Percentiles rank a stretch among this genome's conserved stretches.
These are phyloP conservation scores for Fusarium aywerte DNA, from an alignment of 2,329 filamentous ascomycete genomes.

Conservation along the genomic window DNA sequence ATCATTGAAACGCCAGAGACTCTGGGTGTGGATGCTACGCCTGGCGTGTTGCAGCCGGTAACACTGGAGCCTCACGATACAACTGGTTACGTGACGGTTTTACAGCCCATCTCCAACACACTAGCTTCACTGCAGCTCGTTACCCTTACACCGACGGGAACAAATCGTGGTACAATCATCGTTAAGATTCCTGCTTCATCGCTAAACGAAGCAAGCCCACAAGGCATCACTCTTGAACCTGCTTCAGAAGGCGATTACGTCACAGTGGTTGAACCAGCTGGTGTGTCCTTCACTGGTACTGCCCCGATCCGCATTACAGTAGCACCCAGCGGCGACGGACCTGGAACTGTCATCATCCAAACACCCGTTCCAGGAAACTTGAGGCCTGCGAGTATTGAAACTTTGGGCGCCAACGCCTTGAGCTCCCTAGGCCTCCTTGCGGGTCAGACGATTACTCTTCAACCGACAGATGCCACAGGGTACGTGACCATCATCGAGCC, in stretches of 20 bases:
- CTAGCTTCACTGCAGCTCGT: slow-evolving; percentile 6
- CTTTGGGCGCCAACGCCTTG: not conserved
- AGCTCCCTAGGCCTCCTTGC: not conserved
- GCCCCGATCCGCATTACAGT: slow-evolving; percentile 23
- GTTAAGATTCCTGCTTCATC: slow-evolving; percentile 27
- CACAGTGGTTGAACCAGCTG: slow-evolving; percentile 31
- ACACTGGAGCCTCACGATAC: slow-evolving; percentile 21
- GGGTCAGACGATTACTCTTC: slow-evolving; percentile 29
- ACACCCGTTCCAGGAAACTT: slow-evolving; percentile 13
- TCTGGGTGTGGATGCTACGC: not conserved
- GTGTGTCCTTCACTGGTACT: not conserved
- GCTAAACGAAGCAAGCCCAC: not conserved
- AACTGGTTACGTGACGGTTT: slow-evolving; percentile 32
- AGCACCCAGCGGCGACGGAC: slow-evolving; percentile 14
- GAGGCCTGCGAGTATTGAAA: not conserved
- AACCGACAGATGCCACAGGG: slow-evolving; percentile 14
- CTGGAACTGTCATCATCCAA: slow-evolving; percentile 39
- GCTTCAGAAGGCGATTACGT: slow-evolving; percentile 21
- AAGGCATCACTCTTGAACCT: slow-evolving; percentile 24
- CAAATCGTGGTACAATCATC: slow-evolving; percentile 32
- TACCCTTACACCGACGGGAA: slow-evolving; percentile 33
- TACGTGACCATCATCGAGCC: slow-evolving; percentile 41
- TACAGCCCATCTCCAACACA: slow-evolving; percentile 20
- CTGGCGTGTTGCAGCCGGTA: slow-evolving; percentile 11
- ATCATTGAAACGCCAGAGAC: slow-evolving; percentile 43